Base-by-base conservation (phyloP, 73 alveolate species). In the Uronychia setigera region DNA sequence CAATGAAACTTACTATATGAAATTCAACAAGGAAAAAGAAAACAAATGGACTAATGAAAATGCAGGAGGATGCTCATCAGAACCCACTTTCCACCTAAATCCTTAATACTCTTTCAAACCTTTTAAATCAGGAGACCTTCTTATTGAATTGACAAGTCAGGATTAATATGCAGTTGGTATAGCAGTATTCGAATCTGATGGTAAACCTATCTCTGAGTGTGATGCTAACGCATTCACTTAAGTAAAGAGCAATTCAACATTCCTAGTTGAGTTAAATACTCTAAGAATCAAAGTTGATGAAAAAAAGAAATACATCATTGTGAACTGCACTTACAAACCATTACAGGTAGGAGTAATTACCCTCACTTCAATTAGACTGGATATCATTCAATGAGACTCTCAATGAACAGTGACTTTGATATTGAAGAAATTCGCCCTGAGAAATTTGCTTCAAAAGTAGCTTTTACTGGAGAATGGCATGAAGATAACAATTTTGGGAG, bases 41-140 rank as follows among this genome's bases (percentile, higher is more conserved):
- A 19, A 19, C n/a, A 46, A 46, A 46, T 46, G 67, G 67, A 46
- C 5, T 19, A 11, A 5, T 11, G 19, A 46, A 19, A 46, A 5
- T 46, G 5, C 67, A 46, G 67, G 67, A 46, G 67, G 67, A 46
- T 46, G 67, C 67, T 46, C 67, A 5, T 46, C 67, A 46, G 67
- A 46, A 46, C 67, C 67, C n/a, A 46, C 67, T 46, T 46, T 46
- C 67, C 67, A 46, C 19, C 67, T 46, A 5, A 46, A 46, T 19
- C 67, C 67, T 46, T 46, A 46, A 46, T 46, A 11, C 67, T 5
- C 5, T 11, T 46, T 46, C 67, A 11, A 5, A 19, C n/a, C 67
- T 11, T 46, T 19, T 11, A 19, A 5, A 5, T 11, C 67, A 46
- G 67, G 67, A 46, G 67, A 46, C n/a, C 5, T 46, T 11, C 5